phyloP scores from a whole-genome alignment of 805 yeast genomes.

The Candida caryicola region DNA sequence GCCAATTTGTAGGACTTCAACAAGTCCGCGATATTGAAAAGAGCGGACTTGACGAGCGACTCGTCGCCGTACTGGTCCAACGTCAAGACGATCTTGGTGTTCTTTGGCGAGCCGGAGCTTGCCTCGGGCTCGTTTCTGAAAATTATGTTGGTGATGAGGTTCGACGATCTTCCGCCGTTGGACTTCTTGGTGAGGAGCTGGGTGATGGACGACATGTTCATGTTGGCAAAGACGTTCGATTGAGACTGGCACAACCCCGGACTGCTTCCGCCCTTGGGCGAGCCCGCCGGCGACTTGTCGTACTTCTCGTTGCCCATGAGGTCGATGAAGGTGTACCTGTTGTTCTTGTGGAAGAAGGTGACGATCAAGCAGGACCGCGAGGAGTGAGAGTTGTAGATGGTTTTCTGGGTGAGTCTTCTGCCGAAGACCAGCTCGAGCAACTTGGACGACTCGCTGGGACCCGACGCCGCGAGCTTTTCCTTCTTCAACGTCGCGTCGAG shows the following conservation, averaged over 20 bases:
- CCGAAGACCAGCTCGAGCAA: slow-evolving; percentile 14
- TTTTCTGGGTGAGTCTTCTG: slow-evolving; percentile 19
- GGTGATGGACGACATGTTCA: slow-evolving; percentile 27
- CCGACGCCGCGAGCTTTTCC: slow-evolving; percentile 4
- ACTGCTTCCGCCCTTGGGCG: not conserved
- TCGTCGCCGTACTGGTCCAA: slow-evolving; percentile 26
- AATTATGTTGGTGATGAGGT: slow-evolving; percentile 25
- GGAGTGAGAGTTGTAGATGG: slow-evolving; percentile 18
- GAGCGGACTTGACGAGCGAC: slow-evolving; percentile 23
- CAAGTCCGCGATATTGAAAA: slow-evolving; percentile 23
- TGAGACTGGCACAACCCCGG: slow-evolving; percentile 3
- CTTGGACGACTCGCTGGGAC: not conserved
- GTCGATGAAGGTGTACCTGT: slow-evolving; percentile 24
- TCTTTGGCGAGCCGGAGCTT: slow-evolving; percentile 1
- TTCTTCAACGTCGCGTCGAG: slow-evolving; percentile 16
- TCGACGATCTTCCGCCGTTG: slow-evolving; percentile 21
- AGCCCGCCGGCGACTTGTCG: slow-evolving; percentile 8
- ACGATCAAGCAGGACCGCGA: slow-evolving; percentile 28
- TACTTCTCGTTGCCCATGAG: slow-evolving; percentile 30
- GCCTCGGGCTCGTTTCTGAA: slow-evolving; percentile 14
- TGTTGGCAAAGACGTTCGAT: slow-evolving; percentile 25
- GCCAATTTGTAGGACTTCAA: slow-evolving; percentile 17
- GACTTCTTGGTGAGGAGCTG: slow-evolving; percentile 18
- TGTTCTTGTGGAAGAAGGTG: slow-evolving; percentile 18
- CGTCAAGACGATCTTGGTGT: slow-evolving; percentile 23